Evolutionary conservation across 192 early-diverging fungal genomes (phyloP), one percentile per base, ranked within the genome.

Genomic region (Coemansia sp.): DNA sequence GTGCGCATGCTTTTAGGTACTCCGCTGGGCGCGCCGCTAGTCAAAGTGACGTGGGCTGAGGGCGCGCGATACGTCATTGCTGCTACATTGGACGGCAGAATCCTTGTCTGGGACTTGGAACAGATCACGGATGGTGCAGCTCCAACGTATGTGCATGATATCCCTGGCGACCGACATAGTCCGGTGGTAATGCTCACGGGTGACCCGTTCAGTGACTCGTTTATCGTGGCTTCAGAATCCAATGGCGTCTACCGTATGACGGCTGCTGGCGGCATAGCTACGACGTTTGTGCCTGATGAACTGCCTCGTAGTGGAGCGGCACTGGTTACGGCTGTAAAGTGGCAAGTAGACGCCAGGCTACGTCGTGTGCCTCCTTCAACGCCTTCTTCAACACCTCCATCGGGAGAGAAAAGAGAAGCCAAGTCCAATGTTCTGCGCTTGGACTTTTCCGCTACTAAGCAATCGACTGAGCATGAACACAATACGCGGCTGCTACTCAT

Each of bases 51-150:
- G 34, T 82, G 80, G 80, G 72, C 75, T 0, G 63, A 55, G 13
- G 71, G 68, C 15, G 42, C 33, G 22, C 75, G 72, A 33, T 82
- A 59, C 6, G 75, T 82, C 1, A 66, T 63, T 1, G 80, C 71
- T 9, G 80, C 72, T 7, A 64, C 69, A 5, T 10, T 36, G 13
- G 54, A 43, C 13, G 63, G 69, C 1, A 44, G 24, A 5, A 13
- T 77, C 24, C 68, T 74, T 43, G 72, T 82, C 20, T 82, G 80
- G 80, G 72, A 77, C 44, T 63, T 74, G 57, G 54, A 57, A 13
- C 20, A 33, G 31, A 22, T 9, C 29, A 2, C 11, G 41, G 27
- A 9, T 1, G 18, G 9, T 7, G 24, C 11, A 8, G 15, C 46
- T 18, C 63, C 74, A 29, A 24, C 64, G 29, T 59, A 29, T 8